Evolutionary conservation across 2,329 filamentous ascomycete species (phyloP).

Genomic region (Fonsecaea pedrosoi): DNA sequence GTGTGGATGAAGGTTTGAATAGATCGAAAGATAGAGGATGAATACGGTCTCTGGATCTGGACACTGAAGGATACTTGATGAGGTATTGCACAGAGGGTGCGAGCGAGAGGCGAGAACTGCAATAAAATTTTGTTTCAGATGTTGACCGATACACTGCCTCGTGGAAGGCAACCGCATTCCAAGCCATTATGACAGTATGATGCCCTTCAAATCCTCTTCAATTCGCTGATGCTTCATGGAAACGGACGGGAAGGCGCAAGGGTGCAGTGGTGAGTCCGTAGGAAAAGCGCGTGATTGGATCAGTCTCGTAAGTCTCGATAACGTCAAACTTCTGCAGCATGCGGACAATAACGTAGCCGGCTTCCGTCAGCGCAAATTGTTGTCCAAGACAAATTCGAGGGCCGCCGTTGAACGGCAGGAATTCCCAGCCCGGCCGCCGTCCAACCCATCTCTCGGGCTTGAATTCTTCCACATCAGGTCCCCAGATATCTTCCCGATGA

Average conservation of each 20-base stretch:
- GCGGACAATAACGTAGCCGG: conserved; percentile 70
- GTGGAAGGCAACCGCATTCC: neutral
- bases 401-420: conserved; percentile 41
- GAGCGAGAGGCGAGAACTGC: neutral
- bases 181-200: neutral
- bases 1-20: neutral
- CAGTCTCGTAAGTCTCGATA: conserved; percentile 53
- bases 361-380: conserved; percentile 79
- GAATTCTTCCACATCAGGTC: conserved; percentile 52
- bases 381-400: conserved; percentile 49
- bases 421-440: conserved; percentile 74
- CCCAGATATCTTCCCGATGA: conserved; percentile 47
- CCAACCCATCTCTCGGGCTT: conserved; percentile 72
- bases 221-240: conserved; percentile 30
- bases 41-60: neutral
- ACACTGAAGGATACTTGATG: neutral
- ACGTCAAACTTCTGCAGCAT: conserved; percentile 74
- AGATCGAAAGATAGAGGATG: neutral
- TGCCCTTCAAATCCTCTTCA: neutral
- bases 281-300: conserved; percentile 29
- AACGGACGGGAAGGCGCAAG: conserved; percentile 29
- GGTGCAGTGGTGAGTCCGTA: conserved; percentile 39
- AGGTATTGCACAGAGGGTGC: neutral
- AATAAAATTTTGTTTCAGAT: neutral
- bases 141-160: neutral